A percentile compares a stretch with the other conserved stretches of the same genome.
Evolutionary conservation across 495 filamentous ascomycete genomes (phyloP).

Genomic region (Articulospora tetracladia): DNA sequence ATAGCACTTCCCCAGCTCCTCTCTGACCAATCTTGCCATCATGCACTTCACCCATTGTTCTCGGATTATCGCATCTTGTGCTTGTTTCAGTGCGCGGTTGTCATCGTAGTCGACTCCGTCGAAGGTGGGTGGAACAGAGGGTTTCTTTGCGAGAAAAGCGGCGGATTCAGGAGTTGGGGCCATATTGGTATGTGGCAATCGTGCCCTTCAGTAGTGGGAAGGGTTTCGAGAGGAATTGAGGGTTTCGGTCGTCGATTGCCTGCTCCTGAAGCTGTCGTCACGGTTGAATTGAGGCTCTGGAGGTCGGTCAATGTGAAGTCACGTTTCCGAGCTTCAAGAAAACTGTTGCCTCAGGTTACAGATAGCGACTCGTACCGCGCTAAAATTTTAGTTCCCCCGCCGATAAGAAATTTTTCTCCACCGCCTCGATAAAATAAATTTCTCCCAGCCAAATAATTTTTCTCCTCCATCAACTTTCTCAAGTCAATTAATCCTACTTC

Average conservation of each 20-base stretch:
- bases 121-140: constrained; percentile 88
- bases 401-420: constrained; percentile 20
- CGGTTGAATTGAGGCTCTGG: neutral
- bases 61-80: constrained; percentile 88
- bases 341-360: constrained; percentile 11
- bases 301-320: neutral
- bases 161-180: constrained; percentile 88
- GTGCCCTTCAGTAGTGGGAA: neutral
- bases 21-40: constrained; percentile 91
- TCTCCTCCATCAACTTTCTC: constrained; percentile 11
- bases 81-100: constrained; percentile 81
- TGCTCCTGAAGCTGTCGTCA: neutral
- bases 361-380: neutral
- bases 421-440: constrained; percentile 12
- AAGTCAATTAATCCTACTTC: constrained; percentile 8
- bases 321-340: constrained; percentile 3
- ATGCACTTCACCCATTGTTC: constrained; percentile 98
- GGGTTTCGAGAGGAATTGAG: neutral
- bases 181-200: constrained; percentile 28
- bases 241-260: neutral
- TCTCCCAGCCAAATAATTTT: constrained; percentile 10
- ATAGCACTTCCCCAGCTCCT: constrained; percentile 97
- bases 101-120: constrained; percentile 97
- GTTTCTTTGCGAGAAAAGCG: constrained; percentile 91
- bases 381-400: constrained; percentile 6